Percentiles rank a stretch among this genome's conserved stretches.
Evolutionary conservation across 163 green algal species (phyloP).

Genomic region (Trebouxia gelatinosa): DNA sequence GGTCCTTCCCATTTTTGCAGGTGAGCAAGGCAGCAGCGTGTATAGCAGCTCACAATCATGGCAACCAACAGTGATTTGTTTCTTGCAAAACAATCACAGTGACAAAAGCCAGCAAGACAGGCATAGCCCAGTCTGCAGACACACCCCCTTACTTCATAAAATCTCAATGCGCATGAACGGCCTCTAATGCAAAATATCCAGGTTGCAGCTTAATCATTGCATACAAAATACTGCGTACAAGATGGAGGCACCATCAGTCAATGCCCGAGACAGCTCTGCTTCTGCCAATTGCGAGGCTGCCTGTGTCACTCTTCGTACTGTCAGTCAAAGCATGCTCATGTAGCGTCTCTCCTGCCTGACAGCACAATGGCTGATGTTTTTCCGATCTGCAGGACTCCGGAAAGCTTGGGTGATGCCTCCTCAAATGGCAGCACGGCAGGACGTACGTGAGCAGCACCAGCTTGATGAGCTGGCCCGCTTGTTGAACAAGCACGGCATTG

Average conservation of each 20-base stretch:
- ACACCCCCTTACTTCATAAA: too few species aligned
- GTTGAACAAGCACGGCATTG: constrained; percentile 50
- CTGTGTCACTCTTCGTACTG: not conserved
- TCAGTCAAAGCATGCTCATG: not conserved
- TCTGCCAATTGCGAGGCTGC: too few species aligned
- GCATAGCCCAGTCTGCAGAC: too few species aligned
- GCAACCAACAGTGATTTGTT: too few species aligned
- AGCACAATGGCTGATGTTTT: not conserved
- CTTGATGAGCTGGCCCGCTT: constrained; percentile 67
- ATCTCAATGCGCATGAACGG: too few species aligned
- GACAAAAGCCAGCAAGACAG: too few species aligned
- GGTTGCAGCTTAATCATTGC: not conserved
- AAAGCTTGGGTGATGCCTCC: constrained; percentile 43
- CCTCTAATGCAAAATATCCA: not conserved
- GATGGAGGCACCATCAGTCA: too few species aligned
- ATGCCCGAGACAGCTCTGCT: too few species aligned
- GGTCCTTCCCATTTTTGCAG: constrained; percentile 56
- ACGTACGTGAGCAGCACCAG: constrained; percentile 54
- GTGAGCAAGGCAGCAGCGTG: constrained; percentile 28
- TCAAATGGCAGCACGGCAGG: constrained; percentile 35
- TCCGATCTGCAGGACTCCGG: constrained; percentile 35
- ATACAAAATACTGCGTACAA: too few species aligned
- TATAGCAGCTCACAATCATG: too few species aligned
- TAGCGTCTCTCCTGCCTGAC: too few species aligned
- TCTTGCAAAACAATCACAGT: too few species aligned